phyloP scores from a whole-genome alignment of 805 yeast genomes.

The Metschnikowia borealis region DNA sequence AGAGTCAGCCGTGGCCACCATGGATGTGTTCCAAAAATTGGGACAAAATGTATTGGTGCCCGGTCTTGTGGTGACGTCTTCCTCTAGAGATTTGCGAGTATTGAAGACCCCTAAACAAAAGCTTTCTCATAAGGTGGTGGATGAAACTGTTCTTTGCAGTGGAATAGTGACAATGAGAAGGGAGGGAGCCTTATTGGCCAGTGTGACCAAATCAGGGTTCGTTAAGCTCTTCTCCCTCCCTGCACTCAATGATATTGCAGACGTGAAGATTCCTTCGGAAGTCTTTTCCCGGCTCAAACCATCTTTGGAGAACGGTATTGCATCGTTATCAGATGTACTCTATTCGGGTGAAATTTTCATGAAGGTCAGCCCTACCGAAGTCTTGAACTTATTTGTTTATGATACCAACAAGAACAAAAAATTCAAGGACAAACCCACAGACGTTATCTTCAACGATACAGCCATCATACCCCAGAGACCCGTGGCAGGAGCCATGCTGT shows the following conservation, averaged over 20 bases:
- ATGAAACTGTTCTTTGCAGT: constrained; percentile 38
- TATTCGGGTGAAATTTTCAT: constrained; percentile 56
- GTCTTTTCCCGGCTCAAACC: constrained; percentile 21
- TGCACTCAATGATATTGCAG: constrained; percentile 54
- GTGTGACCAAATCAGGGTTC: constrained; percentile 44
- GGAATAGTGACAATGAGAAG: constrained; percentile 49
- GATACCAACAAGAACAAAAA: constrained; percentile 19
- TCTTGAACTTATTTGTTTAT: constrained; percentile 23
- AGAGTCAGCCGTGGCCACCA: constrained; percentile 58
- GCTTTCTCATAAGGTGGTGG: constrained; percentile 59
- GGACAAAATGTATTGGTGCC: constrained; percentile 58
- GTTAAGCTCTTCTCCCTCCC: constrained; percentile 54
- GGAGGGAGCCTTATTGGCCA: constrained; percentile 46
- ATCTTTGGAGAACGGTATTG: constrained; percentile 20
- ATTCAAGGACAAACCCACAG: constrained; percentile 33
- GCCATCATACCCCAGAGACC: constrained; percentile 77
- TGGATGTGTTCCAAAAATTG: constrained; percentile 53
- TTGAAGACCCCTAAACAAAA: constrained; percentile 58
- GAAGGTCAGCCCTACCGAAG: constrained; percentile 50
- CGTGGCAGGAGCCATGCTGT: constrained; percentile 67
- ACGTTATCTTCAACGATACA: constrained; percentile 65
- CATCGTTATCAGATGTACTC: constrained; percentile 29
- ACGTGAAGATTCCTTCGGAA: constrained; percentile 36
- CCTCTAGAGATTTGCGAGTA: constrained; percentile 59
- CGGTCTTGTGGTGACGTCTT: constrained; percentile 56